Evolutionary conservation across 768 basidiomycete genomes (phyloP), one percentile per base, ranked within the genome.

Genomic region (Tulasnella sp.): DNA sequence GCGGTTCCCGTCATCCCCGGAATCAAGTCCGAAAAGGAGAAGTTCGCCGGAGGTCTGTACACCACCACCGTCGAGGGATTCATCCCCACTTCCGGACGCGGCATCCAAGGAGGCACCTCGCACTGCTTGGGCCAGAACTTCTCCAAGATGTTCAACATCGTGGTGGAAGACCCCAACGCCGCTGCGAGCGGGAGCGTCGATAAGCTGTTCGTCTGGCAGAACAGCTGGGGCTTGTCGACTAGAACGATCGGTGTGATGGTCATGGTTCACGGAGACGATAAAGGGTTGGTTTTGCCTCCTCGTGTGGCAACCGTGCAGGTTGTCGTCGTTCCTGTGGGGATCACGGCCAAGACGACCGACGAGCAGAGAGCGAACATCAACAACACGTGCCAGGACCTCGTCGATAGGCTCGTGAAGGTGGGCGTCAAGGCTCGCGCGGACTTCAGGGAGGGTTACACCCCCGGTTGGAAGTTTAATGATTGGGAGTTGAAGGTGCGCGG

Each of bases 401-500:
- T 91, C 41, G 83, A 84, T 78, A 85, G 82, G 29, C 82, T 99
- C 75, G 86, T 87, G 80, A 88, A 87, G 76, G 84, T 84, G 7
- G 94, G 88, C 62, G 80, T 98, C 75, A 84, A 91, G 75, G 92
- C 92, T 39, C 93, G 90, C 80, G 93, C 93, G 1, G 97, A 99
- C 82, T 82, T 95, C 74, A 83, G 96, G 73, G 97, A 98, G 3
- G 94, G 92, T 8, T 97, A 98, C 81, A 98, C 96, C 36, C 97
- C 97, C 9, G 97, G 97, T 36, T 98, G 90, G 83, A 99, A 99
- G 83, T 99, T 97, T 84, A 97, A 98, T 79, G 94, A 98, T 77
- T 98, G 96, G 95, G 97, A 99, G 83, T 90, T 98, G 81, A 93
- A 96, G 88, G 94, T 91, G n/a, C n/a, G n/a, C n/a, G n/a, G n/a